Conservation (phyloP, 2,329 filamentous ascomycete genomes). For the Aaosphaeria arxii region DNA sequence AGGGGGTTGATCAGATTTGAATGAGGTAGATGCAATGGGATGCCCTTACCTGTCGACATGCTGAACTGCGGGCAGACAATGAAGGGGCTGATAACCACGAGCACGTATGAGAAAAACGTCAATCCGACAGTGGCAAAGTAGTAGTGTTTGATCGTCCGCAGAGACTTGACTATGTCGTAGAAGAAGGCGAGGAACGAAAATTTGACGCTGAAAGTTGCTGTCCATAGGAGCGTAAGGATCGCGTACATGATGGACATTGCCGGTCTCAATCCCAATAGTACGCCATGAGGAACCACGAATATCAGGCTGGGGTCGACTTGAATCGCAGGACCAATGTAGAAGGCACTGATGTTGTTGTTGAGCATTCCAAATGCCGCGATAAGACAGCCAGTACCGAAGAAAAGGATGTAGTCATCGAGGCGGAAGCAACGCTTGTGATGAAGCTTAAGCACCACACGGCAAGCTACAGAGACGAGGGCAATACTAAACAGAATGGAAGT, state of each 20-base stretch:
- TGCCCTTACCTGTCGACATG: background rate
- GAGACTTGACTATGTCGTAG: no score
- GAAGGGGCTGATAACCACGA: no score
- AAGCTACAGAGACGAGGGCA: background rate
- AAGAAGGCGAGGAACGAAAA: no score
- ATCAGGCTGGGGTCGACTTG: background rate
- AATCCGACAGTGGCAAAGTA: no score
- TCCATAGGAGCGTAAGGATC: background rate
- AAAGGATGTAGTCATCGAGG: slow-evolving; percentile 1
- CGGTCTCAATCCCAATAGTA: background rate
- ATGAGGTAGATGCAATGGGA: no score
- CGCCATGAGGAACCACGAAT: background rate
- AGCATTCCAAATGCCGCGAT: background rate
- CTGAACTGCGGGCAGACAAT: background rate
- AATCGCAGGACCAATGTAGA: background rate
- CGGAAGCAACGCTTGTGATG: background rate
- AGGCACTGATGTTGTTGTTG: background rate
- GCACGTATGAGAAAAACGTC: no score
- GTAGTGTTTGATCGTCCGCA: no score
- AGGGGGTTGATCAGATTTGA: background rate
- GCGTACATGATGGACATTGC: background rate
- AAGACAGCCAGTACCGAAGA: background rate
- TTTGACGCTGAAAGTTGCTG: background rate
- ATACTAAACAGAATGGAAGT: background rate
- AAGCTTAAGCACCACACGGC: background rate